Conservation (phyloP, 1,139 yeast genomes). For the Candida labiduridarum region DNA sequence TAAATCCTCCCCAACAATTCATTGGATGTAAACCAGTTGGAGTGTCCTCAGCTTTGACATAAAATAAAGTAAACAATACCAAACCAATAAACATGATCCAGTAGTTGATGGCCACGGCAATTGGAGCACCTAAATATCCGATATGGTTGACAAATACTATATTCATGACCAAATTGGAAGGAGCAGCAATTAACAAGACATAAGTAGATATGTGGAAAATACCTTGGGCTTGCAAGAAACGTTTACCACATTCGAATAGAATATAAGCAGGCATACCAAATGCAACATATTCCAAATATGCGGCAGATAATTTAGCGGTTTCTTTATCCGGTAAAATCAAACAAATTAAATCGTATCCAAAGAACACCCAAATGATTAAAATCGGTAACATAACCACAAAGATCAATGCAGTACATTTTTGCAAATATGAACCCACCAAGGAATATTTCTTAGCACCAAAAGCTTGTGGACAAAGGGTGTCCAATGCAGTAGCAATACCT, state of each 20-base stretch:
- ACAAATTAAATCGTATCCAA: conserved; percentile 41
- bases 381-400: conserved; percentile 51
- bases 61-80: conserved; percentile 39
- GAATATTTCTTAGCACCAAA: conserved; percentile 57
- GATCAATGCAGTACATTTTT: conserved; percentile 57
- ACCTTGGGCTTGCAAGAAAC: conserved; percentile 77
- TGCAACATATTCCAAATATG: conserved; percentile 50
- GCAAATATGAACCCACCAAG: conserved; percentile 55
- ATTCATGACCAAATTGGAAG: conserved; percentile 55
- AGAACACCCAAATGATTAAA: conserved; percentile 52
- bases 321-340: conserved; percentile 46
- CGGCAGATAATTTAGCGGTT: conserved; percentile 55
- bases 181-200: conserved; percentile 68
- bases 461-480: conserved; percentile 62
- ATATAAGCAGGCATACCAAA: conserved; percentile 68
- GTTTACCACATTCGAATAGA: conserved; percentile 70
- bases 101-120: conserved; percentile 58
- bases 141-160: conserved; percentile 35
- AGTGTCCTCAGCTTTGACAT: conserved; percentile 41
- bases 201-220: conserved; percentile 79
- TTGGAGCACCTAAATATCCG: conserved; percentile 59
- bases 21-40: conserved; percentile 44
- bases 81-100: conserved; percentile 58
- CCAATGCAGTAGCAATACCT: conserved; percentile 60
- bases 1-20: conserved; percentile 43